Evolutionary conservation across 257 asterid genomes (phyloP), one percentile per base, ranked within the genome.

Genomic region (Solanum bulbocastanum): DNA sequence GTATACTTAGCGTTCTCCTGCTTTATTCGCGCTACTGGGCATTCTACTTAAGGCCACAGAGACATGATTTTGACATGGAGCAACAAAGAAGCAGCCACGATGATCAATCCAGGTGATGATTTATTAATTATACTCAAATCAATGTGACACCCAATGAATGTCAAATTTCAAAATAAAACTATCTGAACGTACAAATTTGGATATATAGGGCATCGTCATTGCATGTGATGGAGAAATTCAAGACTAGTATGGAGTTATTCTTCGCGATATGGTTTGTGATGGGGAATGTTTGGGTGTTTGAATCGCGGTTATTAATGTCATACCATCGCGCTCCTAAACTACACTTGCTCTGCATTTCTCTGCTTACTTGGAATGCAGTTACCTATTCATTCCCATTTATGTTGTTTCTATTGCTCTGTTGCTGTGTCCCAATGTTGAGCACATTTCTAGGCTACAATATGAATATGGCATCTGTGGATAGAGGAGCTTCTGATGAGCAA

Each of bases 191-290:
- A 78, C 36, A 78, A 78, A 79, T 79, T 14, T 16, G n/a, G 30
- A 81, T 81, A n/a, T n/a, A 65, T 12, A 81, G 85, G 69, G 30
- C 69, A 30, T 62, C 32, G 15, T n/a, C 32, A n/a, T 27, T 81
- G 91, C 95, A 92, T 84, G 56, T 56, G 87, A 87, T 92, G 91
- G 91, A 93, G 90, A 97, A 88, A 88, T 93, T 91, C 92, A 91
- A 91, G 90, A 92, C 94, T 10, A 91, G 90, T 16, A 89, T 94
- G 0, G 99, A 97, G 91, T 92, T 97, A 40, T 85, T 95, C 85
- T 96, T 94, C 30, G 99, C 99, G 7, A 94, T 97, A 91, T 97
- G 99, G 99, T 96, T 97, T 36, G 99, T 97, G 88, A 93, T 96
- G 96, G 99, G 99, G 2, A 97, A 97, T 6, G 96, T 95, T 37